Conservation (phyloP, 163 green algal species). For the Prototheca wickerhamii region DNA sequence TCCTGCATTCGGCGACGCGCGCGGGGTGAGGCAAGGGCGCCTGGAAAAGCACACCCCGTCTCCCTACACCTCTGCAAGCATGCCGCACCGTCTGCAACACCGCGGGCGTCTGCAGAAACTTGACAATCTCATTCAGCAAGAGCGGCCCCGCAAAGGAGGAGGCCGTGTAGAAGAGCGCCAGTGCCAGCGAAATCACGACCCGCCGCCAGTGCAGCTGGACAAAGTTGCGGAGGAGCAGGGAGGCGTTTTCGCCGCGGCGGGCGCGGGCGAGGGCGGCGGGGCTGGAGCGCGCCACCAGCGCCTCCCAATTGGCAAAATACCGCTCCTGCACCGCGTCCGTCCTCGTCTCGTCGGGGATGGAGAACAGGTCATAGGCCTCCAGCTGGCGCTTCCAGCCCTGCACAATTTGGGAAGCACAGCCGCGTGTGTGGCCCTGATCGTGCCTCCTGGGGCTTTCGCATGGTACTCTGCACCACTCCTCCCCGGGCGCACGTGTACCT, state of each 20-base stretch:
- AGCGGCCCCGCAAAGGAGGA: constrained; percentile 34
- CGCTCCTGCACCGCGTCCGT: no score
- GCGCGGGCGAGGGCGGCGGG: constrained; percentile 1
- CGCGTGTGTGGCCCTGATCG: no score
- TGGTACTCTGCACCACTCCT: no score
- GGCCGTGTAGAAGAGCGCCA: constrained; percentile 30
- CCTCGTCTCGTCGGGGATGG: no score
- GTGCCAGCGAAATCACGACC: constrained; percentile 16
- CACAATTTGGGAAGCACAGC: no score
- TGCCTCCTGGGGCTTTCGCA: no score
- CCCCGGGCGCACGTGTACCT: no score
- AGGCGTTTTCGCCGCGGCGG: constrained; percentile 6
- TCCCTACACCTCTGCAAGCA: no score
- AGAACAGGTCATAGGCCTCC: no score
- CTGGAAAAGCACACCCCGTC: no score
- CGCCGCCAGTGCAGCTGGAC: constrained; percentile 15
- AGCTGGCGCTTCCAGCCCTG: no score
- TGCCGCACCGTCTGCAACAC: constrained; percentile 4
- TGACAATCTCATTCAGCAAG: constrained; percentile 38
- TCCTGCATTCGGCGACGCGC: neutral
- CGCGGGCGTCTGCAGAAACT: constrained; percentile 17
- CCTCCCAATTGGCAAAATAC: constrained; percentile 9
- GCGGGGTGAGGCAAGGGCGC: neutral
- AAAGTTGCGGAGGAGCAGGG: constrained; percentile 23
- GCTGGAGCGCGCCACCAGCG: constrained; percentile 5